Percentiles rank a stretch among this genome's conserved stretches.
Conservation (phyloP, 306 rosid species). For the Citrullus amarus region DNA sequence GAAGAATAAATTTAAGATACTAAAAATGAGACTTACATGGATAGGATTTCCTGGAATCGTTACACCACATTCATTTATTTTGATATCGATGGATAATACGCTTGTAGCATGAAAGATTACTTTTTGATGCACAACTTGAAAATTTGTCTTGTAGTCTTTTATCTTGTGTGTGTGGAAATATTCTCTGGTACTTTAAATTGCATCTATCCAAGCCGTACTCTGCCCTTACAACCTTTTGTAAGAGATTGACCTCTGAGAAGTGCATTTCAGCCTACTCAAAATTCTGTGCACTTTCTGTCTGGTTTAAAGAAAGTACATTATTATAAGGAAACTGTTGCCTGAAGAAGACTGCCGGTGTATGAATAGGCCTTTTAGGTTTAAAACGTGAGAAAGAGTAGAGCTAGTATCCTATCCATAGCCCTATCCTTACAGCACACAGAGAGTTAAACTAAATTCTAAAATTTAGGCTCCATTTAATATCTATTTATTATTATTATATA, state of each 20-base stretch:
- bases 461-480: no score
- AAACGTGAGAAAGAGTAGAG: neutral
- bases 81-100: neutral
- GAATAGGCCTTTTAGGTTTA: neutral
- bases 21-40: neutral
- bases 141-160: neutral
- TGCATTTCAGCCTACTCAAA: conserved; percentile 1
- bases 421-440: neutral
- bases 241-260: neutral
- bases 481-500: no score
- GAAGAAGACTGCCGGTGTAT: neutral
- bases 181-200: neutral
- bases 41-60: neutral
- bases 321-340: neutral
- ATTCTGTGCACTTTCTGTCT: neutral
- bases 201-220: neutral
- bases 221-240: neutral
- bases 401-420: neutral
- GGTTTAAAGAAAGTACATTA: neutral
- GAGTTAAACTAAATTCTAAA: neutral
- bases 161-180: neutral
- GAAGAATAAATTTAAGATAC: neutral
- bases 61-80: neutral
- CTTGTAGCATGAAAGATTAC: neutral
- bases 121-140: neutral